These are phyloP conservation scores for Flaveria trinervia DNA, from an alignment of 129 eudicot genomes.

Conservation along the genomic window DNA sequence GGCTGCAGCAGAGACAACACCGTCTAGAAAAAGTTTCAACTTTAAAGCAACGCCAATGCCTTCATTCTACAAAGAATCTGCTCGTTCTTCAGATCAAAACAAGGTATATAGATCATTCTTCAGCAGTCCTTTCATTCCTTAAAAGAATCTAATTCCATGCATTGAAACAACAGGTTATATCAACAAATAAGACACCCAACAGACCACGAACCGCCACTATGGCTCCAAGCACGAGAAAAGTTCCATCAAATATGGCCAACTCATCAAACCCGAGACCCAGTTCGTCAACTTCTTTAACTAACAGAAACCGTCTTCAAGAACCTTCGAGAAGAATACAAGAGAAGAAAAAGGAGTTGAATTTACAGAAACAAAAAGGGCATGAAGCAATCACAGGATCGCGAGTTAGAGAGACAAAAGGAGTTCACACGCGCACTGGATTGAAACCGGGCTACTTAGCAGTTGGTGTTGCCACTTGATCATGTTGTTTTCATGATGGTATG, in stretches of 20 bases:
- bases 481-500: slow-evolving; percentile 20
- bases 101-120: slow-evolving; percentile 42
- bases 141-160: not conserved
- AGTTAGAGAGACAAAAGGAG: slow-evolving; percentile 30
- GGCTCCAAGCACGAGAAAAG: slow-evolving; percentile 23
- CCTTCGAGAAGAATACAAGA: slow-evolving; percentile 18
- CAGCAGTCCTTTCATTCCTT: not conserved
- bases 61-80: slow-evolving; percentile 58
- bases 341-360: slow-evolving; percentile 25
- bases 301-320: slow-evolving; percentile 31
- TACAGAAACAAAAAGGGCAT: slow-evolving; percentile 22
- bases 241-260: slow-evolving; percentile 28
- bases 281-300: slow-evolving; percentile 36
- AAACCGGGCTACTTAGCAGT: slow-evolving; percentile 43
- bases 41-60: slow-evolving; percentile 83
- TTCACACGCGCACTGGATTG: slow-evolving; percentile 21
- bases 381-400: slow-evolving; percentile 26
- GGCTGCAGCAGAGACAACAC: slow-evolving; percentile 51
- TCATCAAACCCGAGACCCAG: slow-evolving; percentile 32
- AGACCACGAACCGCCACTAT: slow-evolving; percentile 31
- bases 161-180: slow-evolving; percentile 36
- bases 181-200: slow-evolving; percentile 36
- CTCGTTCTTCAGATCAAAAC: slow-evolving; percentile 33
- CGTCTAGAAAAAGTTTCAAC: slow-evolving; percentile 47
- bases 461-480: slow-evolving; percentile 46